Base-by-base conservation (phyloP, 1,284 basidiomycete species). In the Ustilago xerochloae region DNA sequence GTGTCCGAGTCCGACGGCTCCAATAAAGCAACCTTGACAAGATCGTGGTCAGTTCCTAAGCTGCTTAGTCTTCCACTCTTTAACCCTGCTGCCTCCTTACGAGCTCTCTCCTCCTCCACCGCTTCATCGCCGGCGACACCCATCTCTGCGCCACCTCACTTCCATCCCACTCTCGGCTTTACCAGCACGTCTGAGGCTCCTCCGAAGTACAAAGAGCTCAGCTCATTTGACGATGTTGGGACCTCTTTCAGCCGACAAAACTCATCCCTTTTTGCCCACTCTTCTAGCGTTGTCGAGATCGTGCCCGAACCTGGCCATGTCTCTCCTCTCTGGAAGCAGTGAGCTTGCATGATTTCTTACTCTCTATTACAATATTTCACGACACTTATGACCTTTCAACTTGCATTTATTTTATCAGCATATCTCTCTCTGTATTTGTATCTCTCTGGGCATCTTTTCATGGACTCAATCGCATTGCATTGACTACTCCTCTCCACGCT, bases 301-400 rank as follows among this genome's bases (percentile, higher is more conserved):
- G 29, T 33, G 1, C 18, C 50, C 20, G 56, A 54, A 4, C 33
- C 55, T 3, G 41, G 39, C 22, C 50, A 48, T 16, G 65, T 68
- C n/a, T 68, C 65, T 20, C 65, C 65, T 24, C 65, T 63, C 26
- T 68, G 60, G 65, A 68, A 38, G 47, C 55, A 68, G 35, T 68
- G 22, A 58, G 20, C 13, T 9, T 43, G 20, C 16, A 28, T 16
- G 13, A 4, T 16, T 20, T 33, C 46, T 9, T 7, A 39, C n/a
- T n/a, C n/a, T n/a, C n/a, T 33, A 35, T 50, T 33, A 50, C 33
- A 33, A 15, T 29, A 43, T 35, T 20, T 45, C 18, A 59, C 45
- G 49, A 43, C 55, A 10, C 29, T 30, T 9, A 52, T 35, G 38
- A 48, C 28, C 36, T 24, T 32, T 20, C 9, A 36, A 39, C 30